Percentiles rank a stretch among this genome's conserved stretches.
phyloP scores from a whole-genome alignment of 345 rosid genomes.

The Camelina neglecta region DNA sequence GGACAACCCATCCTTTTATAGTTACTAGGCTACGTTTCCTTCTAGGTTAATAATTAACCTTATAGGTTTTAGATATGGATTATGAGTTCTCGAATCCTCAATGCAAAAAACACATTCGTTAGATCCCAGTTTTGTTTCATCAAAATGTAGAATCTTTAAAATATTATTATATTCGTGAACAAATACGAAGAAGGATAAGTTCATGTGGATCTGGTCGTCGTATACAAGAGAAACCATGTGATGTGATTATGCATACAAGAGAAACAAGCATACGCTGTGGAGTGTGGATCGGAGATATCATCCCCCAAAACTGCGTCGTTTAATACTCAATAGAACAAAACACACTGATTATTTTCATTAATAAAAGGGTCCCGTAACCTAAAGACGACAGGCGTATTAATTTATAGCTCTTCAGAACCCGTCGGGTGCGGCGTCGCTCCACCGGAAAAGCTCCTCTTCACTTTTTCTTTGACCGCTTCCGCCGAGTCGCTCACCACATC shows the following conservation, averaged over 20 bases:
- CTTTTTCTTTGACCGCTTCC: conserved; percentile 32
- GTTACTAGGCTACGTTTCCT: neutral
- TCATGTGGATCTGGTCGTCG: conserved; percentile 17
- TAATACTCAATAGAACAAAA: neutral
- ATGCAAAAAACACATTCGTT: neutral
- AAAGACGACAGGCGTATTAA: conserved; percentile 19
- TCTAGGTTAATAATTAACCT: no score
- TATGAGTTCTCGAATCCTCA: neutral
- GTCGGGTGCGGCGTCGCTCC: neutral
- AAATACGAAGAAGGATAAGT: neutral
- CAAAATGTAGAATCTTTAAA: neutral
- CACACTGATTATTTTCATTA: neutral
- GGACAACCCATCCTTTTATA: neutral
- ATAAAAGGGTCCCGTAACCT: neutral
- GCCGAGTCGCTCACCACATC: conserved; percentile 34
- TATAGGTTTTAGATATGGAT: neutral
- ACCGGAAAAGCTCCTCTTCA: conserved; percentile 34
- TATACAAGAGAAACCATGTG: conserved; percentile 3
- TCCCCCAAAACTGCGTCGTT: conserved; percentile 22
- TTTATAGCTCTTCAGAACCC: conserved; percentile 29
- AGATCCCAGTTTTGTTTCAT: neutral
- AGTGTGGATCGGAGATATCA: neutral
- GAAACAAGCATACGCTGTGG: neutral
- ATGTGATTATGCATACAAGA: neutral
- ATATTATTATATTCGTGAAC: neutral